Conservation (phyloP, 129 eudicot genomes). For the Lonicera japonica region DNA sequence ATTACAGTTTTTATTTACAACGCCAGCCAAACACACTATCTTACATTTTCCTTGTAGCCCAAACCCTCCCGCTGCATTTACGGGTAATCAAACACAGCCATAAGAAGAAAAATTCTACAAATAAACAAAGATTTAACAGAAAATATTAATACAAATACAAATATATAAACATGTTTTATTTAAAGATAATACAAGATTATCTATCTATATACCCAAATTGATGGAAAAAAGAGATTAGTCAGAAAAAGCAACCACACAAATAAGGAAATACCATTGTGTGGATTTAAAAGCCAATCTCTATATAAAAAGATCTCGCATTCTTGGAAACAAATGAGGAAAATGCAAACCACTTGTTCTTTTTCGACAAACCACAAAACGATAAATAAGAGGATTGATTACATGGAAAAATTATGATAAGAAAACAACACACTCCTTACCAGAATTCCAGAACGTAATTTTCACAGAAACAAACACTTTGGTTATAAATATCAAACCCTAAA, state of each 20-base stretch:
- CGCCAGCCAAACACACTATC: too few species aligned
- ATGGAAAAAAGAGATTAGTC: not conserved
- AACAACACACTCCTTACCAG: not conserved
- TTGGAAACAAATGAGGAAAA: slow-evolving; percentile 9
- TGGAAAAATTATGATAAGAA: slow-evolving; percentile 11
- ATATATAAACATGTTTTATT: too few species aligned
- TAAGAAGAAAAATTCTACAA: too few species aligned
- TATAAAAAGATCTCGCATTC: not conserved
- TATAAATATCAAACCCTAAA: too few species aligned
- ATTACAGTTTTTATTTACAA: too few species aligned
- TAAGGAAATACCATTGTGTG: not conserved
- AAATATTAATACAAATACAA: too few species aligned
- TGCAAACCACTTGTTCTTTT: slow-evolving; percentile 6
- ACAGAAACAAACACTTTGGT: slow-evolving; percentile 18
- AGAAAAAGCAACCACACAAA: slow-evolving; percentile 14
- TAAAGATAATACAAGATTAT: not conserved
- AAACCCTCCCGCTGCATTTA: too few species aligned
- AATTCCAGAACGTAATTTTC: slow-evolving; percentile 1
- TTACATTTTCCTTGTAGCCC: too few species aligned
- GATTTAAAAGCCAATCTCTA: not conserved
- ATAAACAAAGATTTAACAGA: too few species aligned
- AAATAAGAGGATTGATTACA: slow-evolving; percentile 11
- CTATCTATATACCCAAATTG: slow-evolving; percentile 4
- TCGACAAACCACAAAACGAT: not conserved
- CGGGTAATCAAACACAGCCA: too few species aligned